These are phyloP conservation scores for Gossypium thurberi DNA, from an alignment of 345 rosid genomes.

Conservation along the genomic window DNA sequence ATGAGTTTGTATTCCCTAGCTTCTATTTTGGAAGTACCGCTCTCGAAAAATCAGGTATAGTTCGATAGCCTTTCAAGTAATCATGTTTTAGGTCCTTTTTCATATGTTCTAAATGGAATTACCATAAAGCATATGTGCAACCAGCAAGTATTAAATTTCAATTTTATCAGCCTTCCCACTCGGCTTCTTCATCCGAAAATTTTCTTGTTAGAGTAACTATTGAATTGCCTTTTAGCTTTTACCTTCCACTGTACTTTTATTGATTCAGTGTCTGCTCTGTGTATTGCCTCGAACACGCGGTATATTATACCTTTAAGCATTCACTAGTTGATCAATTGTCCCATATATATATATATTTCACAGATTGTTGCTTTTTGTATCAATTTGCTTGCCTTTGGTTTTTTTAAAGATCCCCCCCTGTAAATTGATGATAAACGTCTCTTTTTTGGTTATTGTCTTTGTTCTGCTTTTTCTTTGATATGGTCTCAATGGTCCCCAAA, in stretches of 20 bases:
- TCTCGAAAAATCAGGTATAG: constrained; percentile 17
- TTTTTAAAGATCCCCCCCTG: not conserved
- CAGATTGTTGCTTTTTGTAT: not conserved
- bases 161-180: constrained; percentile 12
- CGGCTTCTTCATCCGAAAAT: not conserved
- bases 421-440: not conserved
- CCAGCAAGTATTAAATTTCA: constrained; percentile 15
- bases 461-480: not conserved
- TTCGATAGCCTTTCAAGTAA: constrained; percentile 12
- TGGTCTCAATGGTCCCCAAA: not conserved
- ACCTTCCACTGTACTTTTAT: not conserved
- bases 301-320: not conserved
- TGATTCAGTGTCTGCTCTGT: not conserved
- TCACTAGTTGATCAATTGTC: not conserved
- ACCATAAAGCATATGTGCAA: constrained; percentile 24
- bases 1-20: constrained; percentile 11
- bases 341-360: not conserved
- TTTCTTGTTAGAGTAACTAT: constrained; percentile 11
- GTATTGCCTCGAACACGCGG: not conserved
- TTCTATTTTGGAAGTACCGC: constrained; percentile 17
- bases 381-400: not conserved
- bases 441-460: not conserved
- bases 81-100: constrained; percentile 11
- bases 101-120: not conserved
- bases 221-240: constrained; percentile 5